Evolutionary conservation across 2,329 filamentous ascomycete genomes (phyloP), one percentile per base, ranked within the genome.

Genomic region (Furcasterigmium furcatum): DNA sequence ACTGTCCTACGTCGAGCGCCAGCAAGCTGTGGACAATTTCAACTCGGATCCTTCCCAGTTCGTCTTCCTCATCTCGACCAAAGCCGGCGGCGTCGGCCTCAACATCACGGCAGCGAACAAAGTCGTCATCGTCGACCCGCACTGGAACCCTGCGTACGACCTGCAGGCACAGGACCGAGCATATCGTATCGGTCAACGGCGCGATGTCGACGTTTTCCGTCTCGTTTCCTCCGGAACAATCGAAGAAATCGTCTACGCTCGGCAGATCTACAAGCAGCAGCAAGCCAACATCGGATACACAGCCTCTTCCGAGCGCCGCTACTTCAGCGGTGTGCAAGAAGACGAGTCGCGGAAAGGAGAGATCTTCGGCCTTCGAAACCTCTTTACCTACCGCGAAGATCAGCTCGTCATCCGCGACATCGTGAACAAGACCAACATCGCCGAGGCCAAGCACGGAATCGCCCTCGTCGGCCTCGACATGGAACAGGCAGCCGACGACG

Each of bases 71-170:
- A 96, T 99, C 57, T 95, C 88, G 19, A 96, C 94, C 7, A 89
- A 87, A 59, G 91, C 94, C 3, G 94, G 94, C 20, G 94, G 94
- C 5, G 87, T 96, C 1, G 94, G 94, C 0, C 74, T 99, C 22
- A 99, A 99, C 61, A 97, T 99, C 60, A 96, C 92, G 0, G 94
- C 90, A 2, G 94, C 94, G 2, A 99, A 99, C 68, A 97, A 97
- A 67, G 94, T 99, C 0, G 92, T 99, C 34, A 89, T 99, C 29
- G 84, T 97, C 40, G 94, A 97, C 61, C 94, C 94, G 0, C 94
- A 97, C 58, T 99, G 94, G 94, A 99, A 99, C 54, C 94, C 94
- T 1, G 82, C 89, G 2, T 92, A 94, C 55, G 94, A 99, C 58
- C 76, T 97, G 1, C 94, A 99, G 64, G 94, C 94, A 0, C 94